Base-by-base conservation (phyloP, 1,139 yeast genomes). In the Sugiyamaella grinbergsii region DNA sequence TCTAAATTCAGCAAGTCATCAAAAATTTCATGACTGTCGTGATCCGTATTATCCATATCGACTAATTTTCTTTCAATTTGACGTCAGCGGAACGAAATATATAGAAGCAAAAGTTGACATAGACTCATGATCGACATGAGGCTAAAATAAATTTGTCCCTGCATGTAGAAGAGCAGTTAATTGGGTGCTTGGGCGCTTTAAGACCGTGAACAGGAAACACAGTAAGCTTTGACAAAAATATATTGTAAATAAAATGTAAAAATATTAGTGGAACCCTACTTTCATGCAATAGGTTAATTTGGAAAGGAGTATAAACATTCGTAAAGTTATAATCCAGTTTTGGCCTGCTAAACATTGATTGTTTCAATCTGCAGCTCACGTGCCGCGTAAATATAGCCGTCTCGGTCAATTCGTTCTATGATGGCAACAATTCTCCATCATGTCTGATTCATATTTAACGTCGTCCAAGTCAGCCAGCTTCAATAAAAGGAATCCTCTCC, bases 1-100 rank as follows among this genome's bases (percentile, higher is more conserved):
- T 82, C 86, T 19, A 80, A 63, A 54, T 78, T 72, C 33, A 81
- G 66, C n/a, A 79, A 71, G 20, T 71, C 76, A 45, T 80, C 85
- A 37, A 75, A 62, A 63, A 60, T 73, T 31, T 61, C 64, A 32
- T 29, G 37, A 16, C 18, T 24, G 5, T 28, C 18, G 40, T 31
- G 46, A 6, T 13, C 15, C n/a, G 36, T 7, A 8, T 5, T 4
- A 22, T 33, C 22, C 37, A 33, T 33, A 4, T 3, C n/a, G n/a
- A n/a, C n/a, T n/a, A n/a, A n/a, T n/a, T n/a, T n/a, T n/a, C n/a
- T n/a, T n/a, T n/a, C n/a, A n/a, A n/a, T n/a, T n/a, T n/a, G n/a
- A n/a, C n/a, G n/a, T n/a, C n/a, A n/a, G n/a, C n/a, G n/a, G n/a
- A n/a, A n/a, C n/a, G n/a, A n/a, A n/a, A n/a, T n/a, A n/a, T n/a